Evolutionary conservation across 257 asterid species (phyloP).

Genomic region (Rauvolfia tetraphylla): DNA sequence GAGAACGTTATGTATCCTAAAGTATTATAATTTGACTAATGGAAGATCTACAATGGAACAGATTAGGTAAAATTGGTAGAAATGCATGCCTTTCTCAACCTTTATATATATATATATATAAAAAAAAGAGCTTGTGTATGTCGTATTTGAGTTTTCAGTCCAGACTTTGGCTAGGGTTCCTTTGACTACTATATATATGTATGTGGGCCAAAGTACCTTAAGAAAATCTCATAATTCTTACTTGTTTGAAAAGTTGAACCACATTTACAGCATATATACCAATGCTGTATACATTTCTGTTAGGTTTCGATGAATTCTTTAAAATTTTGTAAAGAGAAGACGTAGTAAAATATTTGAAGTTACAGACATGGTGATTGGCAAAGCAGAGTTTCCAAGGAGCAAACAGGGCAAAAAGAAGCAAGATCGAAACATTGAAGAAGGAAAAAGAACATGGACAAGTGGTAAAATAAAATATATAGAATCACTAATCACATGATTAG

Average conservation of each 20-base stretch:
- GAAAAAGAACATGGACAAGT: slow-evolving; percentile 26
- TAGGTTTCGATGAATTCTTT: background rate
- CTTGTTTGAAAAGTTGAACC: background rate
- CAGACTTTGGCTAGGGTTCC: no score
- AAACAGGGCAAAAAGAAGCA: background rate
- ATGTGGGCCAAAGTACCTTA: no score
- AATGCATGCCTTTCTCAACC: no score
- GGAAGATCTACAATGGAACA: no score
- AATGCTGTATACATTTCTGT: background rate
- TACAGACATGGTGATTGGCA: slow-evolving; percentile 11
- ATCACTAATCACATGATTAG: slow-evolving; percentile 23
- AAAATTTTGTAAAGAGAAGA: background rate
- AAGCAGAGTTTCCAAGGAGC: slow-evolving; percentile 15
- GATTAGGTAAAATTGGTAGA: no score
- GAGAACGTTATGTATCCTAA: no score
- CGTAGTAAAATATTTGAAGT: background rate
- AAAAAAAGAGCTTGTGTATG: no score
- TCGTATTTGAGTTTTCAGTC: no score
- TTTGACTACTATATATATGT: no score
- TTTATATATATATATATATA: no score
- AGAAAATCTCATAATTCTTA: background rate
- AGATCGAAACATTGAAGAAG: slow-evolving; percentile 28
- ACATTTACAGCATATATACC: background rate
- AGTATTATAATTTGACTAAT: no score
- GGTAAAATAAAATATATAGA: slow-evolving; percentile 26